phyloP scores from a whole-genome alignment of 257 asterid species.

The Jacaranda copaia region DNA sequence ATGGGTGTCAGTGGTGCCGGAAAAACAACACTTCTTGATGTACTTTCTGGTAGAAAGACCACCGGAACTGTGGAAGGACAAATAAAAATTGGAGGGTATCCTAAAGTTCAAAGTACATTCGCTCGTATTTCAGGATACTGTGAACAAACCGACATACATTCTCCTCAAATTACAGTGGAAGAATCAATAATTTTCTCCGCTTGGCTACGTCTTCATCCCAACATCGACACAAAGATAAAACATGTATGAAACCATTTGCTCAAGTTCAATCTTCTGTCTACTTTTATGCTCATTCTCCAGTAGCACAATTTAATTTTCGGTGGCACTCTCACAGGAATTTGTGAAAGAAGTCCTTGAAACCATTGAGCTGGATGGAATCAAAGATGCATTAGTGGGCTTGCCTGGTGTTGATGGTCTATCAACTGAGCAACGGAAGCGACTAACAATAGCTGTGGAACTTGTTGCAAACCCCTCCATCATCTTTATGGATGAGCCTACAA shows the following conservation, averaged over 20 bases:
- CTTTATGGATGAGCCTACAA: constrained; percentile 69
- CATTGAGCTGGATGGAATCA: constrained; percentile 60
- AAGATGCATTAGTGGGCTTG: constrained; percentile 59
- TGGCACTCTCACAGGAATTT: constrained; percentile 47
- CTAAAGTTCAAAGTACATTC: constrained; percentile 63
- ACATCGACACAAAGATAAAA: constrained; percentile 51
- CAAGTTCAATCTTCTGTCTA: neutral
- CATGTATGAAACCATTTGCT: constrained; percentile 34
- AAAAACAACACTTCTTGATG: constrained; percentile 72
- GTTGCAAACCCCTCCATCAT: constrained; percentile 69
- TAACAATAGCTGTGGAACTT: constrained; percentile 68
- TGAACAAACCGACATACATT: constrained; percentile 64
- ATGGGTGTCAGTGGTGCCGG: constrained; percentile 78
- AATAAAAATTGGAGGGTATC: constrained; percentile 62
- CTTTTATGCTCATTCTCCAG: neutral
- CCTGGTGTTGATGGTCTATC: constrained; percentile 60
- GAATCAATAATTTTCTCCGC: constrained; percentile 67
- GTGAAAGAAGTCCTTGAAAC: constrained; percentile 66
- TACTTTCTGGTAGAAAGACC: constrained; percentile 68
- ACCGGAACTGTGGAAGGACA: constrained; percentile 61
- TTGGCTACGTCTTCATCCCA: constrained; percentile 64
- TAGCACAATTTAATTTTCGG: neutral
- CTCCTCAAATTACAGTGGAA: constrained; percentile 64
- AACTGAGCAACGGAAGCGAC: constrained; percentile 66
- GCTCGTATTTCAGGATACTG: constrained; percentile 66